phyloP scores from a whole-genome alignment of 2,329 filamentous ascomycete species.

The Cylindrodendrum hubeiense region DNA sequence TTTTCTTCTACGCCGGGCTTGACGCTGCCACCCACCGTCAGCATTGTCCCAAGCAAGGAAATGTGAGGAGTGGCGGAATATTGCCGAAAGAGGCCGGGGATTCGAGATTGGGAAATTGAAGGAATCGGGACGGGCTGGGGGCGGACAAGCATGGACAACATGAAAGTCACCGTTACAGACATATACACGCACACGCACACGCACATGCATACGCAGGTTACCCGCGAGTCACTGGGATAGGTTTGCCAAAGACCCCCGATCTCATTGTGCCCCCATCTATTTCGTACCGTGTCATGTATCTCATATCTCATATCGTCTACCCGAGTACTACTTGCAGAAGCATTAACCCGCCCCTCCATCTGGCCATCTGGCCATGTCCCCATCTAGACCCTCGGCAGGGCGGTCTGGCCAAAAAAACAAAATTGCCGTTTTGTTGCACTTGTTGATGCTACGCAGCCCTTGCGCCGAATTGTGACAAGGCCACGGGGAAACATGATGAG shows the following conservation, averaged over 20 bases:
- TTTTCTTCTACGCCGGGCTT: neutral
- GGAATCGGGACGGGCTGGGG: neutral
- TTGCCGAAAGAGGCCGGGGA: neutral
- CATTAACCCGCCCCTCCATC: slow-evolving; percentile 20
- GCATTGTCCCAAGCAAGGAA: neutral
- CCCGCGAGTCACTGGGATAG: neutral
- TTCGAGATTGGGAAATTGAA: neutral
- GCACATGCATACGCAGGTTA: neutral
- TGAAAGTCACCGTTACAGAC: neutral
- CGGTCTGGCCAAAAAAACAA: neutral
- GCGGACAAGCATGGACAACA: too few relatives aligned
- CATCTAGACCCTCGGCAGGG: neutral
- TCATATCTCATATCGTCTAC: neutral
- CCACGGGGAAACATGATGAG: slow-evolving; percentile 10
- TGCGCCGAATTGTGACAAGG: slow-evolving; percentile 1
- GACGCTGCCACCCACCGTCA: neutral
- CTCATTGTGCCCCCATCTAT: slow-evolving; percentile 1
- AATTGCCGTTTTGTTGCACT: slow-evolving; percentile 5
- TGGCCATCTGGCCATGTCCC: too few relatives aligned
- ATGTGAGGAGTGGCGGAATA: neutral
- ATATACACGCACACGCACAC: slow-evolving; percentile 11
- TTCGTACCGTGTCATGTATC: neutral
- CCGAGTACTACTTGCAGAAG: slow-evolving; percentile 2
- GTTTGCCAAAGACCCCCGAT: slow-evolving; percentile 3
- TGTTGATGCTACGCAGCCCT: neutral